Conservation (phyloP, 2,329 filamentous ascomycete genomes). For the Alternaria sp. region DNA sequence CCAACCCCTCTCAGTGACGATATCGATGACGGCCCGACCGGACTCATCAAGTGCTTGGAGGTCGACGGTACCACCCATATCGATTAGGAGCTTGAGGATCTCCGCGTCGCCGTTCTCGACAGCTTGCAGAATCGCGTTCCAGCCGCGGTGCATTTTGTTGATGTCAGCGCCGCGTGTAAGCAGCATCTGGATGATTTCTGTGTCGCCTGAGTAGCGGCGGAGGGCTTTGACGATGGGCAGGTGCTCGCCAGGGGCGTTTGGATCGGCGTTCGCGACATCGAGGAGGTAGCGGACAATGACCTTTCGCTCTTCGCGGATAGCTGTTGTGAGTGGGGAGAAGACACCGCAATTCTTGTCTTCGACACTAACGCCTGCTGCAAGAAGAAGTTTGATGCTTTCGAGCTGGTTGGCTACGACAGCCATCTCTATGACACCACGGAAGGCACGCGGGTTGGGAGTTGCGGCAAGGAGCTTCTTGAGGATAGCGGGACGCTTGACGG, state of each 20-base stretch:
- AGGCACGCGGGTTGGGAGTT: constrained; percentile 66
- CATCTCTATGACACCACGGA: constrained; percentile 73
- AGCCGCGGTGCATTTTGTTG: constrained; percentile 61
- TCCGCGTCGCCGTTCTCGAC: constrained; percentile 49
- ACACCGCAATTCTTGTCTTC: constrained; percentile 77
- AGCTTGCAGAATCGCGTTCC: constrained; percentile 49
- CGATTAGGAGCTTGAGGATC: constrained; percentile 46
- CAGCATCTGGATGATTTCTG: constrained; percentile 69
- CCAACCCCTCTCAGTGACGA: constrained; percentile 49
- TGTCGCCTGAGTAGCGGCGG: constrained; percentile 66
- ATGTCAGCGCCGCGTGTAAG: constrained; percentile 71
- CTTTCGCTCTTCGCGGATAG: constrained; percentile 69
- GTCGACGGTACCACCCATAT: constrained; percentile 46
- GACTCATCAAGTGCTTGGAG: constrained; percentile 43
- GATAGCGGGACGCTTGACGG: constrained; percentile 67
- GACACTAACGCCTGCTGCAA: constrained; percentile 70
- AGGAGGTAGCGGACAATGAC: constrained; percentile 70
- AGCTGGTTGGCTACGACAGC: constrained; percentile 72
- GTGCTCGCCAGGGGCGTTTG: constrained; percentile 74
- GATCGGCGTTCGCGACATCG: constrained; percentile 68
- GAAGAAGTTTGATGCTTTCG: constrained; percentile 71
- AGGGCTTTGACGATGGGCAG: constrained; percentile 75
- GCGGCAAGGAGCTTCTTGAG: constrained; percentile 65
- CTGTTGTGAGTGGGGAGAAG: constrained; percentile 73
- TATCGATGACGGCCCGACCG: constrained; percentile 44